Conservation (phyloP, 192 early-diverging fungal species). For the Ambispora gerdemannii region DNA sequence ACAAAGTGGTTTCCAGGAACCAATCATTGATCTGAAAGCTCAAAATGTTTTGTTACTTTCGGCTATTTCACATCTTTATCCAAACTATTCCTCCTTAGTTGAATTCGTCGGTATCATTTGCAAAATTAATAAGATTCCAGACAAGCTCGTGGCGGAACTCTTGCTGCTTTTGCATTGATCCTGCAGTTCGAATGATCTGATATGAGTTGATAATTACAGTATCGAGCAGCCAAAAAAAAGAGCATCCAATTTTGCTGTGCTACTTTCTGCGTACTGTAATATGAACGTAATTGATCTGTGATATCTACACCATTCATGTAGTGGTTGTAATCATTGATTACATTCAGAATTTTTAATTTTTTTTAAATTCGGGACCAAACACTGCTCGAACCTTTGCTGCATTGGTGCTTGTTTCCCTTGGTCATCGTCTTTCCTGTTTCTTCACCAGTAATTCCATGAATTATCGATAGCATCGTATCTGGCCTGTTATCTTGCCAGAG, state of each 20-base stretch:
- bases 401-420: not conserved
- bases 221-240: slow-evolving; percentile 27
- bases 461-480: slow-evolving; percentile 34
- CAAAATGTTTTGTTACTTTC: slow-evolving; percentile 7
- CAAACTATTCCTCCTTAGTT: not conserved
- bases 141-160: no score
- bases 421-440: not conserved
- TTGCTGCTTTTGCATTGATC: no score
- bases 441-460: slow-evolving; percentile 25
- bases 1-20: not conserved
- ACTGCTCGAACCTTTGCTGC: slow-evolving; percentile 18
- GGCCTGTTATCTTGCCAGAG: slow-evolving; percentile 37
- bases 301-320: slow-evolving; percentile 28
- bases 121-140: no score
- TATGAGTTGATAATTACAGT: no score
- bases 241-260: slow-evolving; percentile 23
- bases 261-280: slow-evolving; percentile 19
- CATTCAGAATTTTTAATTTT: slow-evolving; percentile 17
- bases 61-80: not conserved
- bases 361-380: slow-evolving; percentile 20
- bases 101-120: not conserved
- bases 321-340: slow-evolving; percentile 30
- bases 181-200: no score
- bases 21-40: not conserved
- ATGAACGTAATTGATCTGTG: slow-evolving; percentile 27